These are phyloP conservation scores for Colletotrichum spinosum DNA, from an alignment of 2,329 filamentous ascomycete species.

Conservation along the genomic window DNA sequence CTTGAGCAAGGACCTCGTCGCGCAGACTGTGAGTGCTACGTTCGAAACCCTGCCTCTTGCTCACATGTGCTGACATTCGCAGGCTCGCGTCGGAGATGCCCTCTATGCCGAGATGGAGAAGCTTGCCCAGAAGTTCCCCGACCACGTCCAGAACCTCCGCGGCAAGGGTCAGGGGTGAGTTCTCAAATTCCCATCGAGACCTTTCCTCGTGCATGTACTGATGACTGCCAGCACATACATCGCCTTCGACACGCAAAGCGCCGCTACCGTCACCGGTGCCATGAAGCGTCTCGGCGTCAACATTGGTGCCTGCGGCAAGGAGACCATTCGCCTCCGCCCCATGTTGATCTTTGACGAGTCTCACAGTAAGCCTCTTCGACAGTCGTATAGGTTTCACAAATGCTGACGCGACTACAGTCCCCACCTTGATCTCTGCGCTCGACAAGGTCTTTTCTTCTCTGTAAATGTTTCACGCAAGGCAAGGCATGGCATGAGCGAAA, in stretches of 20 bases:
- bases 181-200: background rate
- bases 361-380: constrained; percentile 57
- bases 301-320: constrained; percentile 79
- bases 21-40: constrained; percentile 57
- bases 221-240: constrained; percentile 70
- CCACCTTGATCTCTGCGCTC: constrained; percentile 79
- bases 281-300: constrained; percentile 81
- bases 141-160: constrained; percentile 78
- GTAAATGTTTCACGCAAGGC: constrained; percentile 18
- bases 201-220: background rate
- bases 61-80: background rate
- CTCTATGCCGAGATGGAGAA: constrained; percentile 74
- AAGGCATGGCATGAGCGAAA: constrained; percentile 3
- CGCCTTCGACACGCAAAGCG: constrained; percentile 79
- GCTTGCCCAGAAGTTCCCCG: constrained; percentile 74
- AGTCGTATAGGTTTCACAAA: background rate
- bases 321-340: constrained; percentile 77
- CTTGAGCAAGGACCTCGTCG: constrained; percentile 74
- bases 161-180: constrained; percentile 75
- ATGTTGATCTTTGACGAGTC: constrained; percentile 86
- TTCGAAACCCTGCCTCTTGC: too few relatives aligned
- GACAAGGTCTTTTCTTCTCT: constrained; percentile 75
- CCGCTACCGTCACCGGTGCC: constrained; percentile 76
- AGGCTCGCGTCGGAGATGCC: constrained; percentile 73
- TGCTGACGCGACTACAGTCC: constrained; percentile 20